Percentiles rank a stretch among this genome's conserved stretches.
phyloP scores from a whole-genome alignment of 2,329 filamentous ascomycete species.

The Ophiostoma populinum region DNA sequence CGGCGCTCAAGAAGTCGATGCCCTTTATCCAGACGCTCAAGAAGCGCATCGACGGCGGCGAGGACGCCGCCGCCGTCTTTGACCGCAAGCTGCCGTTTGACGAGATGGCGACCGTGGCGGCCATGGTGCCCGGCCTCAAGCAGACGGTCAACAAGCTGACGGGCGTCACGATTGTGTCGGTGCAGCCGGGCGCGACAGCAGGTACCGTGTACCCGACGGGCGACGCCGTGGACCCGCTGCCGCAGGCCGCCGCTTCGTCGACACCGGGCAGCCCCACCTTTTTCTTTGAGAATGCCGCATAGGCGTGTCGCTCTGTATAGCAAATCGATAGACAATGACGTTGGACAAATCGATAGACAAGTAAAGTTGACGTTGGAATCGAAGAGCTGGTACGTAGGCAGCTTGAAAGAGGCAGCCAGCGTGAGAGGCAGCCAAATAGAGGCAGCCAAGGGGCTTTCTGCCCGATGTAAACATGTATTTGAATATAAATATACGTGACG shows the following conservation, averaged over 20 bases:
- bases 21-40: conserved; percentile 84
- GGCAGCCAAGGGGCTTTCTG: too few relatives aligned
- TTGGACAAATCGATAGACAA: neutral
- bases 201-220: conserved; percentile 33
- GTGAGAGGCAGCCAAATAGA: too few relatives aligned
- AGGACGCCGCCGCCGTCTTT: conserved; percentile 51
- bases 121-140: conserved; percentile 36
- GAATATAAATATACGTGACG: too few relatives aligned
- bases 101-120: conserved; percentile 64
- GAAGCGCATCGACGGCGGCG: conserved; percentile 58
- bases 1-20: conserved; percentile 95
- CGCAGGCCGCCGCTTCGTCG: conserved; percentile 50
- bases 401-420: too few relatives aligned
- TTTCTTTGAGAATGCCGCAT: conserved; percentile 13
- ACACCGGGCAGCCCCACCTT: conserved; percentile 43
- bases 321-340: neutral
- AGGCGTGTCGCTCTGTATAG: too few relatives aligned
- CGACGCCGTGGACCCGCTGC: conserved; percentile 37
- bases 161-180: conserved; percentile 50
- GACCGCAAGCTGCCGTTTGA: conserved; percentile 76
- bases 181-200: conserved; percentile 53
- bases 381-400: too few relatives aligned
- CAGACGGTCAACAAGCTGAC: conserved; percentile 34
- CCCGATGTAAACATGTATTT: too few relatives aligned
- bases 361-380: too few relatives aligned